A percentile compares a stretch with the other conserved stretches of the same genome.
Evolutionary conservation across 768 basidiomycete genomes (phyloP).

Genomic region (Tricholoma sp.): DNA sequence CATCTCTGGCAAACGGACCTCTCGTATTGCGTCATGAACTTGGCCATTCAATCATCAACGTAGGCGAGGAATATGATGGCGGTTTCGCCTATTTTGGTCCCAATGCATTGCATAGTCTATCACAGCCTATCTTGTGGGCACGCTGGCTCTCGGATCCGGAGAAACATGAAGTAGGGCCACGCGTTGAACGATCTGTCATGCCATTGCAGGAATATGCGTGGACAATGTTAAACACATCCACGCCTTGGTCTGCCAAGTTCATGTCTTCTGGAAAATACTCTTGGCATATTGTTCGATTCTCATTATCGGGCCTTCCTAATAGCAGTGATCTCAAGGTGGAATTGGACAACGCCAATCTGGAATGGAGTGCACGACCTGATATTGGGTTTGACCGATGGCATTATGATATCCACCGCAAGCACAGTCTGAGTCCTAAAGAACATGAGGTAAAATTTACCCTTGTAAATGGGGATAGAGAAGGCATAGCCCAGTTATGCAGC

Average conservation of each 20-base stretch:
- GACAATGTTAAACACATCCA: slow-evolving; percentile 59
- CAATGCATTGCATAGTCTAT: slow-evolving; percentile 48
- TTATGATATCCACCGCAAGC: slow-evolving; percentile 51
- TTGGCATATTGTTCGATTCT: slow-evolving; percentile 62
- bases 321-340: slow-evolving; percentile 48
- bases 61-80: slow-evolving; percentile 84
- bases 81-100: slow-evolving; percentile 69
- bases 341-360: slow-evolving; percentile 56
- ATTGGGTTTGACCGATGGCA: slow-evolving; percentile 75
- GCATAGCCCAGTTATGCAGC: slow-evolving; percentile 70
- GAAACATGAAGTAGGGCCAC: slow-evolving; percentile 17
- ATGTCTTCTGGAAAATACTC: slow-evolving; percentile 59
- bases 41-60: slow-evolving; percentile 73
- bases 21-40: slow-evolving; percentile 76
- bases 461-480: slow-evolving; percentile 39
- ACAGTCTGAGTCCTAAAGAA: slow-evolving; percentile 38
- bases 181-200: slow-evolving; percentile 68
- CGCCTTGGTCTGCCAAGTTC: slow-evolving; percentile 58
- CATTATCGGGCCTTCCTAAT: slow-evolving; percentile 64
- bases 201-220: slow-evolving; percentile 73
- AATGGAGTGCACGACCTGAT: slow-evolving; percentile 49
- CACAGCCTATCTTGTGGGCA: slow-evolving; percentile 51
- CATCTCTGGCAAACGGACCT: slow-evolving; percentile 68
- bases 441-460: slow-evolving; percentile 61
- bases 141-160: slow-evolving; percentile 57